Evolutionary conservation across 257 asterid genomes (phyloP).

Genomic region (Gentiana dahurica): DNA sequence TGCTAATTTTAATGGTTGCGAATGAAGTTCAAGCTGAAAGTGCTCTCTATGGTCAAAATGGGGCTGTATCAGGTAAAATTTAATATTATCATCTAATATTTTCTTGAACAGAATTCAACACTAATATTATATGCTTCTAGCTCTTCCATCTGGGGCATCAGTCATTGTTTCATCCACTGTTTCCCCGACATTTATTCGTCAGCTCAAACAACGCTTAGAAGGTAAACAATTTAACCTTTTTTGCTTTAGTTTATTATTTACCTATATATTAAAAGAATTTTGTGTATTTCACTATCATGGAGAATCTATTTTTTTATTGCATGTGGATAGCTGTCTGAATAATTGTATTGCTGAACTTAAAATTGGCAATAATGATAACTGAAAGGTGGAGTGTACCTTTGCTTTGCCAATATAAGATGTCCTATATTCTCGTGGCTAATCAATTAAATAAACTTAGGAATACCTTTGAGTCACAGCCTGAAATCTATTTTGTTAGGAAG

Average conservation of each 20-base stretch:
- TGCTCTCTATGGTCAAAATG: constrained; percentile 70
- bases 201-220: constrained; percentile 67
- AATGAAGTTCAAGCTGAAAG: constrained; percentile 93
- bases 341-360: not conserved
- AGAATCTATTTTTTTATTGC: not conserved
- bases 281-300: not conserved
- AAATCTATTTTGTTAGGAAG: no score
- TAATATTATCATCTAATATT: constrained; percentile 2
- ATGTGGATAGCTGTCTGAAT: not conserved
- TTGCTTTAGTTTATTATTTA: not conserved
- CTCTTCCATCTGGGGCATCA: constrained; percentile 84
- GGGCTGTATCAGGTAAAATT: constrained; percentile 77
- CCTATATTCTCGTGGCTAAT: no score
- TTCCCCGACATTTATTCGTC: constrained; percentile 87
- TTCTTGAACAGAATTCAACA: constrained; percentile 15
- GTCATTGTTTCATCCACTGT: constrained; percentile 84
- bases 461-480: no score
- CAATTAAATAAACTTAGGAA: no score
- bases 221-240: constrained; percentile 37
- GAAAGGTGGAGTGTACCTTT: not conserved
- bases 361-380: not conserved
- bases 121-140: constrained; percentile 21
- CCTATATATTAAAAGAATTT: not conserved
- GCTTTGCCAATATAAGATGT: no score
- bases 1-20: constrained; percentile 84